Percentiles rank a stretch among this genome's conserved stretches.
phyloP scores from a whole-genome alignment of 1,139 yeast species.

The Saccharomyces hybrid region DNA sequence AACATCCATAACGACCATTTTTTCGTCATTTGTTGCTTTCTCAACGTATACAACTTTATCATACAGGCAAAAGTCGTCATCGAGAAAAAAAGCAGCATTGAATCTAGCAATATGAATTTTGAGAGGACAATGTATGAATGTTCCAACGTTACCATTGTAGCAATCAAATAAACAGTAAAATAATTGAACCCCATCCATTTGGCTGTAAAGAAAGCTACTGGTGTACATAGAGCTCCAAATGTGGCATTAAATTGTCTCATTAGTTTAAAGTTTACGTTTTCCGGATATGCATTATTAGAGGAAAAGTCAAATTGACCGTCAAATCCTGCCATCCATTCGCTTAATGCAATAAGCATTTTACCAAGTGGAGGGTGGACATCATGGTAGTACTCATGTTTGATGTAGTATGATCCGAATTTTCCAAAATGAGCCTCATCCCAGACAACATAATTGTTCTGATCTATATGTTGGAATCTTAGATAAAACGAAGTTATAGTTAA shows the following conservation, averaged over 20 bases:
- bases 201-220: constrained; percentile 57
- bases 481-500: constrained; percentile 57
- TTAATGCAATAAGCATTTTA: constrained; percentile 58
- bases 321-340: constrained; percentile 62
- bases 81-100: constrained; percentile 65
- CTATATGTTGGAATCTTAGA: constrained; percentile 63
- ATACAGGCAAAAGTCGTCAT: constrained; percentile 53
- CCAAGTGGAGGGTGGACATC: constrained; percentile 81
- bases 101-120: constrained; percentile 65
- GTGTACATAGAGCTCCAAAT: constrained; percentile 56
- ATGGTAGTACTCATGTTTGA: constrained; percentile 59
- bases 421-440: constrained; percentile 97
- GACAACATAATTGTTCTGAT: constrained; percentile 56
- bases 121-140: constrained; percentile 58
- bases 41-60: constrained; percentile 45
- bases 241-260: constrained; percentile 64
- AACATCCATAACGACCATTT: constrained; percentile 51
- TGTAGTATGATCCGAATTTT: constrained; percentile 53
- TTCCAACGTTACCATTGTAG: constrained; percentile 58
- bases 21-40: constrained; percentile 38
- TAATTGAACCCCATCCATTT: constrained; percentile 40
- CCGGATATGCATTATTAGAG: constrained; percentile 54
- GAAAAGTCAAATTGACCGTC: constrained; percentile 59
- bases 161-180: constrained; percentile 45
- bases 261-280: constrained; percentile 42